Evolutionary conservation across 129 eudicot species (phyloP).

Genomic region (Saussurea involucrata): DNA sequence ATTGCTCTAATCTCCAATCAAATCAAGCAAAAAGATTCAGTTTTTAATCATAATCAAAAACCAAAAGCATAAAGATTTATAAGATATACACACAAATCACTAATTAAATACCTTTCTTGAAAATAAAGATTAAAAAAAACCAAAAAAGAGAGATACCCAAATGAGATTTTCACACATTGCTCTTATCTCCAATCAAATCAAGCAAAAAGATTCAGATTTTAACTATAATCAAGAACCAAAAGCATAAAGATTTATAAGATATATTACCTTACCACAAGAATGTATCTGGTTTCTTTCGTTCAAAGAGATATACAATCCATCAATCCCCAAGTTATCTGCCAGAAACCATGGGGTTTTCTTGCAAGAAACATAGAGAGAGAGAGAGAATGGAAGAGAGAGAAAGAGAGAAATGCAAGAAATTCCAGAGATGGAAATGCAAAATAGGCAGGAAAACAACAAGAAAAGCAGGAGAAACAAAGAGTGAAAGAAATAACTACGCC

Average conservation of each 20-base stretch:
- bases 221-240: slow-evolving; percentile 11
- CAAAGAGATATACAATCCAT: slow-evolving; percentile 21
- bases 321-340: slow-evolving; percentile 16
- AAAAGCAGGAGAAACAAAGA: slow-evolving; percentile 32
- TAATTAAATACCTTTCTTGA: neutral
- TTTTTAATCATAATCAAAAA: slow-evolving; percentile 21
- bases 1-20: neutral
- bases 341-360: slow-evolving; percentile 25
- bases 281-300: slow-evolving; percentile 22
- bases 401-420: slow-evolving; percentile 16
- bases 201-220: slow-evolving; percentile 7
- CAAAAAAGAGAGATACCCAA: slow-evolving; percentile 1
- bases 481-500: slow-evolving; percentile 29
- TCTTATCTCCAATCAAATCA: slow-evolving; percentile 6
- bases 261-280: slow-evolving; percentile 29
- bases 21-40: neutral
- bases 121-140: neutral
- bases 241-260: neutral
- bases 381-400: neutral
- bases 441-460: slow-evolving; percentile 28
- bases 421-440: slow-evolving; percentile 30
- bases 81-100: no score
- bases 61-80: neutral
- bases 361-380: slow-evolving; percentile 12
- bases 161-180: slow-evolving; percentile 7